Conservation (phyloP, 257 asterid genomes). For the Ilex asprella region DNA sequence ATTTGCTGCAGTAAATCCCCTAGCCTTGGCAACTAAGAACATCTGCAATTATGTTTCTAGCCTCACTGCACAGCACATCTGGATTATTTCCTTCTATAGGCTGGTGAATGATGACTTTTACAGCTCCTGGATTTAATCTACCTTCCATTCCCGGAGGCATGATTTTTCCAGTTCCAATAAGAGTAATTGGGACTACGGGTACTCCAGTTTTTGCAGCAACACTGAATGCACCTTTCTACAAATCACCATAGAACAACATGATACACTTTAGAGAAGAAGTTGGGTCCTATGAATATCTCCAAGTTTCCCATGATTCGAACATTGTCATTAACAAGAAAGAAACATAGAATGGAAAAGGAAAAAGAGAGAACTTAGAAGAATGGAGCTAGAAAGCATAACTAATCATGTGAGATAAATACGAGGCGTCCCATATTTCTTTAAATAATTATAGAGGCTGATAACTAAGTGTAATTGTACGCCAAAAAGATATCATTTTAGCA, state of each 20-base stretch:
- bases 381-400: not conserved
- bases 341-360: too few relatives aligned
- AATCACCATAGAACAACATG: not conserved
- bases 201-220: constrained; percentile 83
- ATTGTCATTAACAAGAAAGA: not conserved
- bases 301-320: not conserved
- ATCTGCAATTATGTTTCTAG: constrained; percentile 58
- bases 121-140: constrained; percentile 52
- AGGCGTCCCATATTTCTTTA: too few relatives aligned
- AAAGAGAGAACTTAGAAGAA: too few relatives aligned
- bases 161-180: constrained; percentile 75
- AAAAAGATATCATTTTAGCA: too few relatives aligned
- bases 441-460: not conserved
- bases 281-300: not conserved
- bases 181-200: constrained; percentile 80
- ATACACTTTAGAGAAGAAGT: not conserved
- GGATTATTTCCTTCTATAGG: constrained; percentile 54
- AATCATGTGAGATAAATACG: too few relatives aligned
- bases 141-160: constrained; percentile 93
- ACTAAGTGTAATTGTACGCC: too few relatives aligned
- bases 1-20: constrained; percentile 3
- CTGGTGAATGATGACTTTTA: constrained; percentile 71
- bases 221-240: constrained; percentile 94
- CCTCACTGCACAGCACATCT: constrained; percentile 52
- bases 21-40: constrained; percentile 45